A percentile compares a stretch with the other conserved stretches of the same genome.
Evolutionary conservation across 2,329 filamentous ascomycete species (phyloP).

Genomic region (Cladophialophora psammophila): DNA sequence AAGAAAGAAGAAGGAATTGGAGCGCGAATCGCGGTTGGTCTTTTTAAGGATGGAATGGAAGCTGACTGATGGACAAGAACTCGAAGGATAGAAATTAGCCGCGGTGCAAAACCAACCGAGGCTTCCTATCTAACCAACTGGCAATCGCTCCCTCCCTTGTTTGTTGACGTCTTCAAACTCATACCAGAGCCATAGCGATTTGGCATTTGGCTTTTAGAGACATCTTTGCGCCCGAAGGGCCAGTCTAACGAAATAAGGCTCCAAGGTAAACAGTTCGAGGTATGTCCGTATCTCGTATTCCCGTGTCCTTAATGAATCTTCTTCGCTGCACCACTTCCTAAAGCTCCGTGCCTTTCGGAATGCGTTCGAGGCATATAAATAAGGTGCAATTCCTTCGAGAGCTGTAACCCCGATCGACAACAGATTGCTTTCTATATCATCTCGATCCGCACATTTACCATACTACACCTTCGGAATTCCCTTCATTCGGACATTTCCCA

Average conservation of each 20-base stretch:
- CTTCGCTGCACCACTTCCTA: neutral
- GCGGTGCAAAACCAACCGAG: neutral
- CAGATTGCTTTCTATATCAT: neutral
- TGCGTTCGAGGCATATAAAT: neutral
- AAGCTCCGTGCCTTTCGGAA: neutral
- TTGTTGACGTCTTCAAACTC: too few species aligned
- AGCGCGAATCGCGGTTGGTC: neutral
- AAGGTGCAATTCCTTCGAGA: neutral
- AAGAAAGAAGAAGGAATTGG: neutral
- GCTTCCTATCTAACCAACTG: neutral
- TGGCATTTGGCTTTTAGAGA: too few species aligned
- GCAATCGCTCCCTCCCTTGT: neutral
- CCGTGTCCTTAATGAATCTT: neutral
- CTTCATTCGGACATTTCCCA: neutral
- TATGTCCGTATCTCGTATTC: neutral
- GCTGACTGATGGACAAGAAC: neutral
- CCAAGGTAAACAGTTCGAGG: neutral
- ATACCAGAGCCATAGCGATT: too few species aligned
- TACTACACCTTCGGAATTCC: neutral
- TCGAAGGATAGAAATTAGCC: neutral
- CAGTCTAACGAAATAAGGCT: too few species aligned
- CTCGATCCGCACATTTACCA: neutral
- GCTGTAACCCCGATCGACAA: neutral
- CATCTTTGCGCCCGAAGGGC: too few species aligned
- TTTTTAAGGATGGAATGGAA: neutral